Conservation (phyloP, 1,284 basidiomycete species). For the Peniophora sp. region DNA sequence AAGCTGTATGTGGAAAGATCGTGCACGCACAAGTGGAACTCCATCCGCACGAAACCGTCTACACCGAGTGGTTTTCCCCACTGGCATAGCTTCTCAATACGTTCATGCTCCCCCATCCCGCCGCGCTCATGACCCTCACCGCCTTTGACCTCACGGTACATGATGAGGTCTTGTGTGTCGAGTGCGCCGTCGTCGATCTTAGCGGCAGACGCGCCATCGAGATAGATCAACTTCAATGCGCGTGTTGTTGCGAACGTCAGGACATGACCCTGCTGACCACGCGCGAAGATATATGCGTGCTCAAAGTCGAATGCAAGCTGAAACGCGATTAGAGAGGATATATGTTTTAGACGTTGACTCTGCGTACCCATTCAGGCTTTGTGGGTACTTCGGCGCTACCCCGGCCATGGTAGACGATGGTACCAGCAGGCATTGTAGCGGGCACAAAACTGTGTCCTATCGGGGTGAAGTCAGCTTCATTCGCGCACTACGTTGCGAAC, state of each 20-base stretch:
- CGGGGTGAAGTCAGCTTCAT: neutral
- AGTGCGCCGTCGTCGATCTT: constrained; percentile 3
- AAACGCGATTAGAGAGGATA: too few relatives aligned
- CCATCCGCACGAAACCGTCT: constrained; percentile 26
- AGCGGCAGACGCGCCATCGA: constrained; percentile 7
- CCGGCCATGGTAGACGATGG: constrained; percentile 10
- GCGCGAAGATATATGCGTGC: constrained; percentile 8
- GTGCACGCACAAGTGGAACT: constrained; percentile 34
- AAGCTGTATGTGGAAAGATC: neutral
- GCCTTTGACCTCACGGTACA: neutral
- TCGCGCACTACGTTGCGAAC: neutral
- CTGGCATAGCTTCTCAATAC: constrained; percentile 1
- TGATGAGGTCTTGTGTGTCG: constrained; percentile 6
- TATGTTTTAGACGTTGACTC: too few relatives aligned
- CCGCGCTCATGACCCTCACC: neutral
- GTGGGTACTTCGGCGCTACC: neutral
- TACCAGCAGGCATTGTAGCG: constrained; percentile 6
- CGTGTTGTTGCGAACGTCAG: constrained; percentile 2
- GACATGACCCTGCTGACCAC: constrained; percentile 1
- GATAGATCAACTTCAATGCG: constrained; percentile 6
- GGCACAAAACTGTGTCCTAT: constrained; percentile 8
- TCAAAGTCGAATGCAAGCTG: constrained; percentile 10
- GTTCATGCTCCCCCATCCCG: neutral
- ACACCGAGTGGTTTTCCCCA: constrained; percentile 3
- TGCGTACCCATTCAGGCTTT: constrained; percentile 6